Evolutionary conservation across 768 basidiomycete species (phyloP), one percentile per base, ranked within the genome.

Genomic region (Calocera cornea): DNA sequence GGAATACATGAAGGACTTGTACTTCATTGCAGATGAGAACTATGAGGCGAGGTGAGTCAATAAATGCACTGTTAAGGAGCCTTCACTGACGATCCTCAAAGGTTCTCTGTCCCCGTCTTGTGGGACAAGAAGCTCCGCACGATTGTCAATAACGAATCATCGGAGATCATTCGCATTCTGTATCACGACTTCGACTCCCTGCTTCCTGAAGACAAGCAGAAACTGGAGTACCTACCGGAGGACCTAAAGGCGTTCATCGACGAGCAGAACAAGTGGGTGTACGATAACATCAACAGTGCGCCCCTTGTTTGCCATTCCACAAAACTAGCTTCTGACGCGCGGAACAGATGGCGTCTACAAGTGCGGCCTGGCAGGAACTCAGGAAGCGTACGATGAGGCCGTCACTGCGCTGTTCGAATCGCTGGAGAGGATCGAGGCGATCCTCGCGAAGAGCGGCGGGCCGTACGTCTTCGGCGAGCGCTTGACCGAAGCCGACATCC

Each of bases 401-500:
- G 77, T 80, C 38, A 67, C 69, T n/a, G 75, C 77, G 0, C 71
- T 81, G 1, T 73, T 76, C 41, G 71, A 74, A 31, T 72, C 74
- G 1, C 72, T 81, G 44, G 75, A 77, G 54, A 72, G 71, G 33
- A 66, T 81, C 29, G 79, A 81, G 65, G 72, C 76, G 71, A 69
- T 77, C 34, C 73, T 81, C 68, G 76, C 73, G 40, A 14, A 34
- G 24, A 47, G 24, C 44, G 79, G 76, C 34, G 73, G 76, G 70
- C 73, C 78, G 41, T 81, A 73, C 72, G 65, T 80, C 31, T 72
- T 79, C 17, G 79, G 79, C 17, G 76, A 74, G 65, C 65, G 63
- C 66, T 71, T 81, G 41, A 79, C 79, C 0, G 90, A 92, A 74
- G 88, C 89, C 1, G 90, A 92, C 71, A 79, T 88, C 65, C 84